Evolutionary conservation across 2,329 filamentous ascomycete genomes (phyloP).

Genomic region (Parascedosporium putredinis): DNA sequence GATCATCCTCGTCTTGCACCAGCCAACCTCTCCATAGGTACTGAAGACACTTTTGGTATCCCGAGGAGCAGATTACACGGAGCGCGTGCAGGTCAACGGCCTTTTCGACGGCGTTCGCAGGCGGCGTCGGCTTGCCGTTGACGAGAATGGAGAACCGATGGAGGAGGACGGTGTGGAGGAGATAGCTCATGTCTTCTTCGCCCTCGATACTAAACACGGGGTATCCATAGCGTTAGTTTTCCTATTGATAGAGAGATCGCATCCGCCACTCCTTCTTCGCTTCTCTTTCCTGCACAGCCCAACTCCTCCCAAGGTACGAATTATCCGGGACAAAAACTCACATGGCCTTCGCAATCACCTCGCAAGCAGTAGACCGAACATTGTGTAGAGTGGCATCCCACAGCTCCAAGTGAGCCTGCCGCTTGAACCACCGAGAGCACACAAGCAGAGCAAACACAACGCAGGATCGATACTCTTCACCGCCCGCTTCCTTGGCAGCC

Average conservation of each 20-base stretch:
- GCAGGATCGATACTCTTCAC: constrained; percentile 61
- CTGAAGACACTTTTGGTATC: constrained; percentile 90
- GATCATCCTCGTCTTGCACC: constrained; percentile 88
- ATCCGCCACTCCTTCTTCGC: too few species aligned
- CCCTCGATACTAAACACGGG: constrained; percentile 56
- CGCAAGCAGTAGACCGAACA: constrained; percentile 70
- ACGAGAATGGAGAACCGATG: constrained; percentile 78
- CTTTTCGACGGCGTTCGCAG: constrained; percentile 84
- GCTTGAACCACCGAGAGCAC: constrained; percentile 61
- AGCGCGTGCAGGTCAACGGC: constrained; percentile 89
- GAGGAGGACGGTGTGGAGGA: constrained; percentile 72
- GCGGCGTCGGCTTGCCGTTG: constrained; percentile 59
- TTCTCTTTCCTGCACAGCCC: too few species aligned
- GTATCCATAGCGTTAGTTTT: too few species aligned
- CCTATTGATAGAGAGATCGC: too few species aligned
- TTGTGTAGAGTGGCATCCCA: constrained; percentile 86
- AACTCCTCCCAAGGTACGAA: too few species aligned
- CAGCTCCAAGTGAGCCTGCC: constrained; percentile 68
- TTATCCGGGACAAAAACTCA: constrained; percentile 21
- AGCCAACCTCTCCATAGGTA: constrained; percentile 95
- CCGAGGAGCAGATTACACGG: constrained; percentile 77
- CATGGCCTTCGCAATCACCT: constrained; percentile 80
- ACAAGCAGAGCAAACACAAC: constrained; percentile 78
- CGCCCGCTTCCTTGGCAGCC: constrained; percentile 74
- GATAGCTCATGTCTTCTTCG: constrained; percentile 68